Evolutionary conservation across 176 grass and related monocot species (phyloP).

Genomic region (Aegilops umbellulata): DNA sequence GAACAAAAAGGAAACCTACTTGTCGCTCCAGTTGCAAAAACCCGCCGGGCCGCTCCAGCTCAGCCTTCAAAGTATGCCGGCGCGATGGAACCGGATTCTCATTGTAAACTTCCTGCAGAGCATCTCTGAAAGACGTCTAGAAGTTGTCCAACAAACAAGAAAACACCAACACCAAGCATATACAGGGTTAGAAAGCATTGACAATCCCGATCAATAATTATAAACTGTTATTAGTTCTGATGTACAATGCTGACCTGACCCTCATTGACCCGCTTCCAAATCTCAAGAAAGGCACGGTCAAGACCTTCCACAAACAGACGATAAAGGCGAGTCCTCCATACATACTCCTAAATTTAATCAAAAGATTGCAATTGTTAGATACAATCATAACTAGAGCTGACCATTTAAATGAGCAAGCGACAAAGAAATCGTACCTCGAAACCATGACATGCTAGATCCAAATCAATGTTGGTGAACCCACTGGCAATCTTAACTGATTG

Average conservation of each 20-base stretch:
- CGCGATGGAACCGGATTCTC: neutral
- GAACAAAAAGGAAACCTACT: neutral
- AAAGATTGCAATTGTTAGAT: neutral
- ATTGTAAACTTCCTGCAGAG: neutral
- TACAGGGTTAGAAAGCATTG: neutral
- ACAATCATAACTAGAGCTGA: no score
- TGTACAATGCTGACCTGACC: slow-evolving; percentile 10
- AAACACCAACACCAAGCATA: neutral
- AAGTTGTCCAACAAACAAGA: slow-evolving; percentile 9
- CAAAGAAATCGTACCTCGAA: neutral
- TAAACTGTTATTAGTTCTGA: neutral
- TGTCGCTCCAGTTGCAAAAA: neutral
- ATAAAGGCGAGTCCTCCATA: neutral
- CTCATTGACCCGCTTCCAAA: slow-evolving; percentile 13
- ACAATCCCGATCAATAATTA: slow-evolving; percentile 6
- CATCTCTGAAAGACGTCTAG: neutral
- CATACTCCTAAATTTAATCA: neutral
- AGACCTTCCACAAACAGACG: neutral
- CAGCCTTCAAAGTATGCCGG: neutral
- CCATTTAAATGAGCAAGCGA: no score
- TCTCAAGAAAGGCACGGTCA: slow-evolving; percentile 14
- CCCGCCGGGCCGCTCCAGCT: neutral
- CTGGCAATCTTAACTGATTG: neutral
- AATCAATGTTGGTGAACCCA: neutral
- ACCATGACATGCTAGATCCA: neutral